Base-by-base conservation (phyloP, 2,329 filamentous ascomycete genomes). In the Apiospora rasikravindrae region DNA sequence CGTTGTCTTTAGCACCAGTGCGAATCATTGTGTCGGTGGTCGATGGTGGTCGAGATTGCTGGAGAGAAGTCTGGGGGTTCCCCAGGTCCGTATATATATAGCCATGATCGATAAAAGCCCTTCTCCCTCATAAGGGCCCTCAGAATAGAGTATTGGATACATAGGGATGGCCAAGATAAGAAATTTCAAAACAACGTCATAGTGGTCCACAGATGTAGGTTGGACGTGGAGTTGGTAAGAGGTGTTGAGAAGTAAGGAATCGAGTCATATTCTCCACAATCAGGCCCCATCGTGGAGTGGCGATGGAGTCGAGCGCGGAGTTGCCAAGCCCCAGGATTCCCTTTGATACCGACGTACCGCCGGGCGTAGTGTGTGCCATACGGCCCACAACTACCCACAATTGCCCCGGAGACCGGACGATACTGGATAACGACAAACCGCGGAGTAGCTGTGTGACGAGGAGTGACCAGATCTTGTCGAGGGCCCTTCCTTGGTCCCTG, bases 1-100 rank as follows among this genome's bases (percentile, higher is more conserved):
- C 76, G 74, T 78, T 78, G 71, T 79, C 76, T 70, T 73, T 76
- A 70, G 77, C 75, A 61, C 77, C 77, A 42, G 71, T 73, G 24
- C 69, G 71, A 42, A 73, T 64, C 57, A 74, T 70, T 37, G 67
- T 49, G 45, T n/a, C n/a, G 44, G 45, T 53, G 45, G 47, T 40
- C 33, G 29, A 53, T 53, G 45, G 49, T 69, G 45, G 47, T 40
- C 45, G 68, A 69, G 45, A 47, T 29, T 33, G 40, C n/a, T 68
- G 66, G 49, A 49, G 68, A 51, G 68, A 69, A 40, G 33, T 51
- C 44, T 69, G 47, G 47, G 68, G 68, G 68, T 47, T 51, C 68
- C 68, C 68, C 68, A 69, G 68, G 47, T 42, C 68, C 68, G 45
- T 40, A 37, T 49, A 69, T 69, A 69, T 69, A 69, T 69, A 69